A percentile compares a stretch with the other conserved stretches of the same genome.
Evolutionary conservation across 2,329 filamentous ascomycete species (phyloP).

Genomic region (Colletotrichum caudatum): DNA sequence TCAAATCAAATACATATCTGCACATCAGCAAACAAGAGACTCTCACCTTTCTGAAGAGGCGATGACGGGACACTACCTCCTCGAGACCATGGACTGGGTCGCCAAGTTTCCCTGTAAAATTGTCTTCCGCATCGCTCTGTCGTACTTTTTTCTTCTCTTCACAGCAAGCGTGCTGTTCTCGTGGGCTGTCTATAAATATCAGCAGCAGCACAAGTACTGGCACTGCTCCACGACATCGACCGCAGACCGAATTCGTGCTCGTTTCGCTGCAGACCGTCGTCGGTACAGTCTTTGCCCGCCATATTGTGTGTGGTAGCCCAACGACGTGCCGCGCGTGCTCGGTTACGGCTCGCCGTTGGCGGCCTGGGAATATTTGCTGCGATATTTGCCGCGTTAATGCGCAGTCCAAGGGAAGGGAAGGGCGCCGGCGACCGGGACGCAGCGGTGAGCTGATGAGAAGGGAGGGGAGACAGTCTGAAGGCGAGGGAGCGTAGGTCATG

Average conservation of each 20-base stretch:
- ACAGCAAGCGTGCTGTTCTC: slow-evolving; percentile 42
- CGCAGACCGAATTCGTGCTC: slow-evolving; percentile 2
- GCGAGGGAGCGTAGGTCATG: background rate
- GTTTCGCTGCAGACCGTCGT: slow-evolving; percentile 15
- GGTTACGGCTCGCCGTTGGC: slow-evolving; percentile 36
- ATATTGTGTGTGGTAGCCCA: slow-evolving; percentile 26
- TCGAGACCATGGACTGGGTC: slow-evolving; percentile 51
- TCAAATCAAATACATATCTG: background rate
- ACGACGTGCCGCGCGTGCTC: slow-evolving; percentile 36
- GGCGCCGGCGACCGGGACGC: background rate
- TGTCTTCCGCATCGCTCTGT: slow-evolving; percentile 48
- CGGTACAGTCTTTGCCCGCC: slow-evolving; percentile 22
- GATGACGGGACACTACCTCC: slow-evolving; percentile 41
- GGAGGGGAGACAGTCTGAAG: background rate
- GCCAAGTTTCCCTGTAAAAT: slow-evolving; percentile 55
- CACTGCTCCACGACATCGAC: background rate
- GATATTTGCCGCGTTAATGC: slow-evolving; percentile 33
- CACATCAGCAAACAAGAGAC: background rate
- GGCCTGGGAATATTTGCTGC: slow-evolving; percentile 19
- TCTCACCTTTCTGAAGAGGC: background rate
- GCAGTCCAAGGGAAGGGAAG: background rate
- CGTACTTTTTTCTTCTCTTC: slow-evolving; percentile 49
- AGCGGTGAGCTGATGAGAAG: slow-evolving; percentile 4
- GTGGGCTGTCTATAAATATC: slow-evolving; percentile 21
- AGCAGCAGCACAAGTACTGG: slow-evolving; percentile 22